Conservation (phyloP, 305 asterid genomes). For the Fraxinus sp. region DNA sequence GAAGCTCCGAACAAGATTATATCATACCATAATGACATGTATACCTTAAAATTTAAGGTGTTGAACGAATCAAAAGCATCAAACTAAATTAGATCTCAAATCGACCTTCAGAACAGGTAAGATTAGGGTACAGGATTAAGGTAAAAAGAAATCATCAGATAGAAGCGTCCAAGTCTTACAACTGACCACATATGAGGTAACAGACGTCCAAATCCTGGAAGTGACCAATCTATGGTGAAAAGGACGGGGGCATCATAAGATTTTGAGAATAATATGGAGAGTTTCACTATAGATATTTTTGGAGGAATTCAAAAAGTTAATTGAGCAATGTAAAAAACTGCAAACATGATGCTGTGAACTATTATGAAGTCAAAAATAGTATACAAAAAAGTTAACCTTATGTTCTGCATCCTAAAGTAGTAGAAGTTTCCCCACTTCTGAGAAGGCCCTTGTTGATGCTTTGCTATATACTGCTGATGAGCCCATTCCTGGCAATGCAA, state of each 20-base stretch:
- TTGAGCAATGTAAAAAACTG: neutral
- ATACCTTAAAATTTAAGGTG: neutral
- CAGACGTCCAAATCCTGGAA: neutral
- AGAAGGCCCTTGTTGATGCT: slow-evolving; percentile 97
- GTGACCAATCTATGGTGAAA: neutral
- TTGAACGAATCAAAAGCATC: neutral
- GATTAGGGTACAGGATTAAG: neutral
- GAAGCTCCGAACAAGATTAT: neutral
- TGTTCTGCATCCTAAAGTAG: slow-evolving; percentile 94
- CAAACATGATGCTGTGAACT: neutral
- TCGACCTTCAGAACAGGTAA: neutral
- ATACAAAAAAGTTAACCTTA: slow-evolving; percentile 51
- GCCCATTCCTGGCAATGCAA: slow-evolving; percentile 76
- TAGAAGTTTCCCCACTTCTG: slow-evolving; percentile 98
- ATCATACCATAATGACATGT: neutral
- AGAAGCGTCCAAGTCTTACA: neutral
- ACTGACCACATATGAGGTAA: neutral
- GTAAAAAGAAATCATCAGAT: neutral
- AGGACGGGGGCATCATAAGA: neutral
- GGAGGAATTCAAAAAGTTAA: neutral
- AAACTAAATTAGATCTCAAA: neutral
- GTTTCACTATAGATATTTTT: neutral
- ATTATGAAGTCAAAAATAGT: neutral
- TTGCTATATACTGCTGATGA: slow-evolving; percentile 81
- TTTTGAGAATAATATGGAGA: neutral